Percentiles rank a stretch among this genome's conserved stretches.
Evolutionary conservation across 139 green algal genomes (phyloP).

Genomic region (Pleodorina starrii): DNA sequence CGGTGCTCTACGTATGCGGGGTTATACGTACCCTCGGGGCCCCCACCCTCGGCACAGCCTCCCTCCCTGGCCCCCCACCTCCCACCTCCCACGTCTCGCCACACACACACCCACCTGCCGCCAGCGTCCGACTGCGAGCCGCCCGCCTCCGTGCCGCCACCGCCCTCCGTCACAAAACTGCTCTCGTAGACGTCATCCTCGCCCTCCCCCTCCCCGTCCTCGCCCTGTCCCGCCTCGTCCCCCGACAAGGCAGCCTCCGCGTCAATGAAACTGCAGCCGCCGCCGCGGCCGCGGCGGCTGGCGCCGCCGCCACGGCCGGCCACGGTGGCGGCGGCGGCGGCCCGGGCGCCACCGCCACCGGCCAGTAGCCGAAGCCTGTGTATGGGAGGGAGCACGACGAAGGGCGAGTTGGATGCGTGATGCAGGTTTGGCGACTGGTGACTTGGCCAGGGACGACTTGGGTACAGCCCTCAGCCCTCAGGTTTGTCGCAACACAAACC

Average conservation of each 20-base stretch:
- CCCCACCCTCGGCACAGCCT: too few species aligned
- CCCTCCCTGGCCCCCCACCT: too few species aligned
- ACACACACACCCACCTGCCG: not conserved
- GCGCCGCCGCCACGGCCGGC: not conserved
- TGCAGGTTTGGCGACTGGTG: too few species aligned
- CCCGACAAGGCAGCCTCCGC: slow-evolving; percentile 30
- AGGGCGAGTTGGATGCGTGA: too few species aligned
- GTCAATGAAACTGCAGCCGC: slow-evolving; percentile 19
- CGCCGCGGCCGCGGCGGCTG: not conserved
- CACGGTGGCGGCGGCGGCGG: not conserved
- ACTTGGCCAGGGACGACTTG: too few species aligned
- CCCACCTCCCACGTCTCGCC: too few species aligned
- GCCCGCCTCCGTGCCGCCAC: not conserved
- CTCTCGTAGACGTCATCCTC: slow-evolving; percentile 42
- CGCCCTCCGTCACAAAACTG: slow-evolving; percentile 46
- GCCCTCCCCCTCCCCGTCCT: slow-evolving; percentile 12
- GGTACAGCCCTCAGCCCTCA: too few species aligned
- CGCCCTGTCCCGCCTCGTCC: slow-evolving; percentile 12
- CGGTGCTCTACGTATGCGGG: too few species aligned
- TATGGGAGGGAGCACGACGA: not conserved
- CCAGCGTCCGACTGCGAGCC: not conserved
- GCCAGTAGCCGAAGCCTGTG: not conserved
- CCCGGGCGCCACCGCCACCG: not conserved
- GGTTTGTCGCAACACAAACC: too few species aligned
- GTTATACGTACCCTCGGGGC: too few species aligned